Evolutionary conservation across 768 basidiomycete genomes (phyloP).

Genomic region (Tulasnella sp.): DNA sequence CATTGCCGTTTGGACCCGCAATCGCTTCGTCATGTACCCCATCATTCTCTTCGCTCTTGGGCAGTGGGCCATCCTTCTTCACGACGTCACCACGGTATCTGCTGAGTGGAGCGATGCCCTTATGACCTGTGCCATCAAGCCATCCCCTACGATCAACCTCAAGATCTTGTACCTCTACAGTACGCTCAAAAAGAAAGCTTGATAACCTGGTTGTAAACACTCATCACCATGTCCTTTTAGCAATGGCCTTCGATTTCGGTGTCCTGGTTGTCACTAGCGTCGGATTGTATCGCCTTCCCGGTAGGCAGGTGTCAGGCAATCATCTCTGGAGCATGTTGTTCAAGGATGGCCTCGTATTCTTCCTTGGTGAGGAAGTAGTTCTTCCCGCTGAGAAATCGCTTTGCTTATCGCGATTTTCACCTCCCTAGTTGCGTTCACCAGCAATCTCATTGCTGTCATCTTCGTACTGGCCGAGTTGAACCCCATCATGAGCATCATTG

Average conservation of each 20-base stretch:
- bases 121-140: conserved; percentile 39
- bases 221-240: conserved; percentile 26
- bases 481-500: conserved; percentile 23
- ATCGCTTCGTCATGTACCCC: conserved; percentile 36
- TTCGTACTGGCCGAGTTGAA: conserved; percentile 43
- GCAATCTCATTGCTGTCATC: conserved; percentile 42
- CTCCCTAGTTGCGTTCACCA: conserved; percentile 21
- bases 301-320: conserved; percentile 27
- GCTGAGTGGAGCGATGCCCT: conserved; percentile 39
- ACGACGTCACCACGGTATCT: conserved; percentile 56
- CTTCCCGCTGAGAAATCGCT: conserved; percentile 59
- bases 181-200: conserved; percentile 26
- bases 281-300: conserved; percentile 38
- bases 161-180: conserved; percentile 62
- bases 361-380: conserved; percentile 50
- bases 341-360: conserved; percentile 62
- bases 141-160: conserved; percentile 44
- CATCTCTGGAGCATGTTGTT: conserved; percentile 56
- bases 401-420: background rate
- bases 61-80: conserved; percentile 55
- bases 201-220: background rate
- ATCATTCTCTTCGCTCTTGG: conserved; percentile 46
- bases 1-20: conserved; percentile 60
- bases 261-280: conserved; percentile 46
- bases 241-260: conserved; percentile 57